These are phyloP conservation scores for Hypericum perforatum DNA, from an alignment of 345 rosid species.

Conservation along the genomic window DNA sequence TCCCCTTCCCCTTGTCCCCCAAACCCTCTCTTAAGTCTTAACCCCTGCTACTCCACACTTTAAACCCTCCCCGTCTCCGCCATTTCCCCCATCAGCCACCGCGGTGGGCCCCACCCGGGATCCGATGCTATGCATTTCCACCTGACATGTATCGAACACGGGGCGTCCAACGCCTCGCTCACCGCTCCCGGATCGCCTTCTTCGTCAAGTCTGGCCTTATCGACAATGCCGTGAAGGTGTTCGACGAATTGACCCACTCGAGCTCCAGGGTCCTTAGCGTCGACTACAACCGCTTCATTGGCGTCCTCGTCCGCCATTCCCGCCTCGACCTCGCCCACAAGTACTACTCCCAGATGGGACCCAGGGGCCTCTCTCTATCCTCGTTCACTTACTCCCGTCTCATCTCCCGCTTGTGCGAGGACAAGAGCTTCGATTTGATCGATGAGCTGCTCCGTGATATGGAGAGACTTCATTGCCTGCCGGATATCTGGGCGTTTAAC, in stretches of 20 bases:
- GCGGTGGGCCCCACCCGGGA: no score
- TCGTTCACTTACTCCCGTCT: slow-evolving; percentile 87
- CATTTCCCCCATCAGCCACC: no score
- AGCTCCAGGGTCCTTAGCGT: slow-evolving; percentile 60
- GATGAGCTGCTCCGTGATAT: slow-evolving; percentile 51
- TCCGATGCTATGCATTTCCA: slow-evolving; percentile 17
- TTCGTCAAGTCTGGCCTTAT: slow-evolving; percentile 64
- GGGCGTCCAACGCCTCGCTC: slow-evolving; percentile 80
- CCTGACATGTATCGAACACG: slow-evolving; percentile 58
- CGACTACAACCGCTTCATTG: slow-evolving; percentile 82
- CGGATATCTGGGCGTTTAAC: slow-evolving; percentile 80
- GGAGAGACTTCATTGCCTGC: slow-evolving; percentile 53
- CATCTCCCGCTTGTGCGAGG: slow-evolving; percentile 71
- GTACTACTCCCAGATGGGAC: slow-evolving; percentile 46
- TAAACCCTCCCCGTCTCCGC: no score
- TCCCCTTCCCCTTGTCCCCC: no score
- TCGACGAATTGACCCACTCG: slow-evolving; percentile 84
- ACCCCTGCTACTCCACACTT: no score
- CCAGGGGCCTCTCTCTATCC: slow-evolving; percentile 65
- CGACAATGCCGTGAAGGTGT: slow-evolving; percentile 69
- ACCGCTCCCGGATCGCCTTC: slow-evolving; percentile 55
- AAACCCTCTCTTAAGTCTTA: no score
- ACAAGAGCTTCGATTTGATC: slow-evolving; percentile 44
- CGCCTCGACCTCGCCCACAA: slow-evolving; percentile 68
- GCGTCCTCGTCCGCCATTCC: slow-evolving; percentile 48